phyloP scores from a whole-genome alignment of 2,329 filamentous ascomycete species.

The Arthroderma uncinatum region DNA sequence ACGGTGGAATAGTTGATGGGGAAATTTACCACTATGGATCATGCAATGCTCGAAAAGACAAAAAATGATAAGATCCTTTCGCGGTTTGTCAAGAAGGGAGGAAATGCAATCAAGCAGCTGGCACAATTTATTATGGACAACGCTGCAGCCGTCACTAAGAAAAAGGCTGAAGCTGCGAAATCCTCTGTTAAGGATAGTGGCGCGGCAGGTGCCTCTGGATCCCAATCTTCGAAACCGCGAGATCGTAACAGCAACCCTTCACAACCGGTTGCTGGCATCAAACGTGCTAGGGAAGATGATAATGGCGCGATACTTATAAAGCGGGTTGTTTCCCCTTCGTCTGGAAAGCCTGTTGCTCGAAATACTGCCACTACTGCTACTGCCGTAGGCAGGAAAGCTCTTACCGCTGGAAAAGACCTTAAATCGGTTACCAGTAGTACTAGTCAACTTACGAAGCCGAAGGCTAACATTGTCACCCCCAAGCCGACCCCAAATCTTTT shows the following conservation, averaged over 20 bases:
- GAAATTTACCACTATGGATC: conserved; percentile 47
- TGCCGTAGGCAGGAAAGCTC: neutral
- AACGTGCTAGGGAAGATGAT: conserved; percentile 32
- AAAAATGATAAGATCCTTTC: conserved; percentile 49
- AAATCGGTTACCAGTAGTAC: conserved; percentile 17
- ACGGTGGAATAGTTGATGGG: conserved; percentile 38
- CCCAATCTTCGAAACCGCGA: conserved; percentile 13
- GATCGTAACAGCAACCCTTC: conserved; percentile 12
- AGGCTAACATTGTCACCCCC: conserved; percentile 30
- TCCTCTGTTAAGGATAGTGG: conserved; percentile 27
- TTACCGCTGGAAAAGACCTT: conserved; percentile 5
- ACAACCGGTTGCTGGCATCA: conserved; percentile 24
- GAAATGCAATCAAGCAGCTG: conserved; percentile 44
- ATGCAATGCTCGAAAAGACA: conserved; percentile 48
- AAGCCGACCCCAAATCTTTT: conserved; percentile 37
- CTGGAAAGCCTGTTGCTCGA: conserved; percentile 25
- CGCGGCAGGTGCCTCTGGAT: conserved; percentile 14
- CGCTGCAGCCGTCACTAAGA: conserved; percentile 35
- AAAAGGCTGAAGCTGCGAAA: conserved; percentile 31
- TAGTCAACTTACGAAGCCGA: conserved; percentile 23
- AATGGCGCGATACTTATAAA: conserved; percentile 29
- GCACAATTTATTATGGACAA: conserved; percentile 46
- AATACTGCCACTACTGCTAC: conserved; percentile 2
- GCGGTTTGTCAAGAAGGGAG: conserved; percentile 48
- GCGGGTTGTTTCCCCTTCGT: conserved; percentile 27